Evolutionary conservation across 2,329 filamentous ascomycete genomes (phyloP), one percentile per base, ranked within the genome.

Genomic region (Aspergillus novofumigatus): DNA sequence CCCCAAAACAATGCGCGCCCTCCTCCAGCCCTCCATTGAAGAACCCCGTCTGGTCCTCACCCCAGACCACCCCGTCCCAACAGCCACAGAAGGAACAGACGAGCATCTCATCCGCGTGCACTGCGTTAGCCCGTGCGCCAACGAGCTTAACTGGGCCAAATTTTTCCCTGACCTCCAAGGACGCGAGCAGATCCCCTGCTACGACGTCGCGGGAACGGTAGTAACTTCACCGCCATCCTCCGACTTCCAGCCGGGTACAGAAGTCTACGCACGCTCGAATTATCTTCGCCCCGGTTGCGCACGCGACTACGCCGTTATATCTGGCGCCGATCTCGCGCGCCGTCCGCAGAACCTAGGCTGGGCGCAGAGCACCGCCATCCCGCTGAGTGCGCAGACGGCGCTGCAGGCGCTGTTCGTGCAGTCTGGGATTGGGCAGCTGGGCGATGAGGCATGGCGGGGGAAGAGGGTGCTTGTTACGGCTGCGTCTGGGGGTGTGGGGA

Each of bases 341-440:
- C 69, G 67, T 45, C 75, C 78, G 0, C 63, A 63, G 54, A 68
- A 62, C 10, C 38, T 79, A 7, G 68, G 61, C 26, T 75, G 71
- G 69, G 69, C 59, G 1, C 69, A 75, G 53, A 69, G 73, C 4
- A 75, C 75, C 1, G 67, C 72, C 4, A 64, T 78, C 3, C 75
- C 77, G 20, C 64, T 79, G 56, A 73, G 69, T 9, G 73, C 74
- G 7, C 50, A 76, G 59, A 79, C 74, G 54, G 78, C 77, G 6
- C 78, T 72, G 70, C 77, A 80, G 63, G 72, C 70, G 6, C 61
- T 81, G 2, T 80, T 80, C 49, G 68, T 71, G n/a, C 67, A 75
- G 55, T 67, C 64, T 1, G 69, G 70, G 6, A 32, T 63, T 20
- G 62, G 55, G 9, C 55, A 59, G 3, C 20, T 58, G n/a, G 59